Percentiles rank a stretch among this genome's conserved stretches.
Evolutionary conservation across 75 land plant species (phyloP).

Genomic region (Sequoiadendron giganteum): DNA sequence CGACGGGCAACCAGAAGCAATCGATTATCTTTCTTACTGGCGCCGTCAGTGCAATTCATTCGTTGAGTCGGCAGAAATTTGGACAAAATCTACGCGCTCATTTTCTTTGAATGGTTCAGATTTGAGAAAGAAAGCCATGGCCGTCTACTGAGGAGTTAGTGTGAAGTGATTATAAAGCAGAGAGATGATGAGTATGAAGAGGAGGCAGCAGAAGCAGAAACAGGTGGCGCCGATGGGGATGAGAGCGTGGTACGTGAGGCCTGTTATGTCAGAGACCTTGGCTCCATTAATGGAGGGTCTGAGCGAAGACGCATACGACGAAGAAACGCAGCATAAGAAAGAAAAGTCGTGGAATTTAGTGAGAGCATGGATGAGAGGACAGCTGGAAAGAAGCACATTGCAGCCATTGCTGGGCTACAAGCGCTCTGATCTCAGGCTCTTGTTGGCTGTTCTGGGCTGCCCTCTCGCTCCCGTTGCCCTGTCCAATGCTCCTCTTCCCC

Average conservation of each 20-base stretch:
- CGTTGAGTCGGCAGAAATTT: not conserved
- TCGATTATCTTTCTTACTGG: not conserved
- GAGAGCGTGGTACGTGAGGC: constrained; percentile 24
- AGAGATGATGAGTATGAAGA: not conserved
- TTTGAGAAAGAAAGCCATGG: too few relatives aligned
- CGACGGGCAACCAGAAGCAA: not conserved
- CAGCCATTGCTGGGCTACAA: constrained; percentile 2
- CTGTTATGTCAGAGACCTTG: constrained; percentile 28
- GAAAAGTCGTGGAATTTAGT: constrained; percentile 33
- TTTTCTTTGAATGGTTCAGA: not conserved
- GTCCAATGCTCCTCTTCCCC: constrained; percentile 16
- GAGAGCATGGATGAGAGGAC: constrained; percentile 38
- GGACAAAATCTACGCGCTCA: not conserved
- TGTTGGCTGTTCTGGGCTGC: constrained; percentile 64
- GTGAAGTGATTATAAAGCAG: too few relatives aligned
- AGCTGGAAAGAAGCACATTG: constrained; percentile 11
- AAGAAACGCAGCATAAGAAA: constrained; percentile 19
- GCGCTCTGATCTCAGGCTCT: constrained; percentile 56
- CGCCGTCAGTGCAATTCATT: not conserved
- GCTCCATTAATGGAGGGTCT: constrained; percentile 68
- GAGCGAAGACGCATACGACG: constrained; percentile 28
- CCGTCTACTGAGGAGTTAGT: not conserved
- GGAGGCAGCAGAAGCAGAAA: constrained; percentile 5
- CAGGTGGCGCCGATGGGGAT: constrained; percentile 29
- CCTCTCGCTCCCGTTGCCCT: constrained; percentile 65